Conservation (phyloP, 352 stramenopile genomes). For the Phytopythium oedochilum region DNA sequence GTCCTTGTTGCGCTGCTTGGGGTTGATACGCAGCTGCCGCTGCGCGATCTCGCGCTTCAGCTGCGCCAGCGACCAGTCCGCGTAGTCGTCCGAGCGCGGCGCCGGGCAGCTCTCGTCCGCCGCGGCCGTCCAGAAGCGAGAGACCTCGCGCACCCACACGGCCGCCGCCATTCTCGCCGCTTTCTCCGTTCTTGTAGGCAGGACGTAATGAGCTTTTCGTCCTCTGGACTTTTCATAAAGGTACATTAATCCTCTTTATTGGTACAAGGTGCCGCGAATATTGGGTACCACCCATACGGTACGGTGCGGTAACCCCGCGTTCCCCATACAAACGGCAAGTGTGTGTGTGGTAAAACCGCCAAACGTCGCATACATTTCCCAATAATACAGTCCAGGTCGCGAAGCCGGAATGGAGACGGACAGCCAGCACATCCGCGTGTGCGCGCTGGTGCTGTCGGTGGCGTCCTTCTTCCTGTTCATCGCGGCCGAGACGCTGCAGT, state of each 20-base stretch:
- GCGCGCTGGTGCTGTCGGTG: slow-evolving; percentile 47
- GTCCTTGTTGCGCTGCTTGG: slow-evolving; percentile 37
- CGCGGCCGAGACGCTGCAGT: slow-evolving; percentile 39
- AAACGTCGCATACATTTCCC: no score
- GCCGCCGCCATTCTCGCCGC: background rate
- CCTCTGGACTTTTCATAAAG: no score
- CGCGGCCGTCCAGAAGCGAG: slow-evolving; percentile 35
- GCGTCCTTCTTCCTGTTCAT: slow-evolving; percentile 59
- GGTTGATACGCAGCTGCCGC: slow-evolving; percentile 39
- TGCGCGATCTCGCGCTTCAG: slow-evolving; percentile 52
- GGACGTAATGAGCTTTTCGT: no score
- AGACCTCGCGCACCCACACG: slow-evolving; percentile 21
- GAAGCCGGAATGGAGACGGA: slow-evolving; percentile 21
- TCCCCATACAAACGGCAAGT: no score
- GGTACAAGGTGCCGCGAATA: no score
- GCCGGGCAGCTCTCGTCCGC: slow-evolving; percentile 33
- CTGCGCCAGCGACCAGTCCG: slow-evolving; percentile 42
- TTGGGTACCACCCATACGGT: no score
- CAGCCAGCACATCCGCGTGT: slow-evolving; percentile 47
- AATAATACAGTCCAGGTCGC: no score
- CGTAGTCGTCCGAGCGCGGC: slow-evolving; percentile 49
- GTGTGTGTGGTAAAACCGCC: no score
- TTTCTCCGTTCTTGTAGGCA: no score
- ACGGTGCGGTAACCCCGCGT: no score
- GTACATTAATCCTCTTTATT: no score